A percentile compares a stretch with the other conserved stretches of the same genome.
phyloP scores from a whole-genome alignment of 257 asterid genomes.

The Solanum arcanum region DNA sequence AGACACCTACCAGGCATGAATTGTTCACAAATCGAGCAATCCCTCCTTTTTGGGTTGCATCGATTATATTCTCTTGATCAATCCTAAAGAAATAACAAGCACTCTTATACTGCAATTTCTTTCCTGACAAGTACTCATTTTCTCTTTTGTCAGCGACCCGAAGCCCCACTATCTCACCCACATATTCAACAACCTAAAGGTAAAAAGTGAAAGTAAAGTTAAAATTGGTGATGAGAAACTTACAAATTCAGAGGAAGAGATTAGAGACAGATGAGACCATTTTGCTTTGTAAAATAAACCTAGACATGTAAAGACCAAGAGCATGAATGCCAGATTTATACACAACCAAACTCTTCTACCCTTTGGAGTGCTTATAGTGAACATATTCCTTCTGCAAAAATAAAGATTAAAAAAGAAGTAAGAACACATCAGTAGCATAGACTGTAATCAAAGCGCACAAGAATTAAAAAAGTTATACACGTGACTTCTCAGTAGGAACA shows the following conservation, averaged over 20 bases:
- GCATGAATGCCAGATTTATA: conserved; percentile 67
- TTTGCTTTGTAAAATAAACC: conserved; percentile 42
- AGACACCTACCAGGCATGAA: conserved; percentile 41
- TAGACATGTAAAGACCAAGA: conserved; percentile 60
- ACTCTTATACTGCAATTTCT: conserved; percentile 48
- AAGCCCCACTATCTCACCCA: conserved; percentile 58
- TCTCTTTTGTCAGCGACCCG: conserved; percentile 62
- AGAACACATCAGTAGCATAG: not conserved
- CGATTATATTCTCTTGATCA: conserved; percentile 50
- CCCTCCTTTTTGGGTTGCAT: conserved; percentile 69
- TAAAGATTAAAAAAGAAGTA: not conserved
- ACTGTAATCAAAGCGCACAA: not conserved
- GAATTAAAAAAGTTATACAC: not conserved
- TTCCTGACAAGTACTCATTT: conserved; percentile 54
- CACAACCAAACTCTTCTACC: conserved; percentile 53
- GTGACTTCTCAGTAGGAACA: not conserved
- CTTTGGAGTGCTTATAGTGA: conserved; percentile 44
- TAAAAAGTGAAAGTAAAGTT: not conserved
- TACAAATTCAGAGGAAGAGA: not conserved
- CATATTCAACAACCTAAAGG: conserved; percentile 54
- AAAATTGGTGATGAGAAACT: not conserved
- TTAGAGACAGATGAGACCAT: conserved; percentile 26
- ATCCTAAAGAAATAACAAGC: conserved; percentile 61
- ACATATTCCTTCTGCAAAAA: conserved; percentile 46
- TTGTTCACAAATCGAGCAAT: conserved; percentile 68